phyloP scores from a whole-genome alignment of 805 yeast genomes.

The Myxozyma geophila region DNA sequence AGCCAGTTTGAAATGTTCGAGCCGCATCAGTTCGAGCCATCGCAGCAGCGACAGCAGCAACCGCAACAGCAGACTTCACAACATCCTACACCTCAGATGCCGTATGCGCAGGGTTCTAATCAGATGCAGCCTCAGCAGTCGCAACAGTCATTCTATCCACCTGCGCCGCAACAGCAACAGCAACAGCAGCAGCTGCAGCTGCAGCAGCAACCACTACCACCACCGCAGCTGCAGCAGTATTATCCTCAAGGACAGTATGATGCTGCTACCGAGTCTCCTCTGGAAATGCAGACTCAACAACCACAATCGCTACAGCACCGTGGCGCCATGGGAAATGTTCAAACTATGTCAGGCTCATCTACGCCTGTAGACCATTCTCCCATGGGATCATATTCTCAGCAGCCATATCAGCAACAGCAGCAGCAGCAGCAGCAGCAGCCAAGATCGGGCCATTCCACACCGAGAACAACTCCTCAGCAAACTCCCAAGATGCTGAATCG shows the following conservation, averaged over 20 bases:
- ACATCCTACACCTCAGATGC: not conserved
- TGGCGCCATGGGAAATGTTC: too few species aligned
- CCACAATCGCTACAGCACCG: too few species aligned
- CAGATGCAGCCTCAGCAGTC: constrained; percentile 5
- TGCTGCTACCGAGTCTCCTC: too few species aligned
- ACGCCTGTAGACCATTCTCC: too few species aligned
- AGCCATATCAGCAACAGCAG: too few species aligned
- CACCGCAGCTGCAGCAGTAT: not conserved
- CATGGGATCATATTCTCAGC: too few species aligned
- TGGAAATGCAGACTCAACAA: too few species aligned
- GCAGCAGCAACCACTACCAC: not conserved
- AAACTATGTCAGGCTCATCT: too few species aligned
- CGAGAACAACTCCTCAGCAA: not conserved
- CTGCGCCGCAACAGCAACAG: not conserved
- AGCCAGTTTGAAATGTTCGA: constrained; percentile 5
- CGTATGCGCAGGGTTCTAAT: not conserved
- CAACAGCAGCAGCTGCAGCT: not conserved
- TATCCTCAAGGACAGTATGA: too few species aligned
- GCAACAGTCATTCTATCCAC: constrained; percentile 5
- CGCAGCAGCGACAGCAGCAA: not conserved
- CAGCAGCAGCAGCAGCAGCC: too few species aligned
- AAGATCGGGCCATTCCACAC: too few species aligned
- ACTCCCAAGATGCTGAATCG: not conserved
- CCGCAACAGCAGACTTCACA: not conserved
- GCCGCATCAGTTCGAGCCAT: not conserved